phyloP scores from a whole-genome alignment of 768 basidiomycete species.

The Cyathus striatus region DNA sequence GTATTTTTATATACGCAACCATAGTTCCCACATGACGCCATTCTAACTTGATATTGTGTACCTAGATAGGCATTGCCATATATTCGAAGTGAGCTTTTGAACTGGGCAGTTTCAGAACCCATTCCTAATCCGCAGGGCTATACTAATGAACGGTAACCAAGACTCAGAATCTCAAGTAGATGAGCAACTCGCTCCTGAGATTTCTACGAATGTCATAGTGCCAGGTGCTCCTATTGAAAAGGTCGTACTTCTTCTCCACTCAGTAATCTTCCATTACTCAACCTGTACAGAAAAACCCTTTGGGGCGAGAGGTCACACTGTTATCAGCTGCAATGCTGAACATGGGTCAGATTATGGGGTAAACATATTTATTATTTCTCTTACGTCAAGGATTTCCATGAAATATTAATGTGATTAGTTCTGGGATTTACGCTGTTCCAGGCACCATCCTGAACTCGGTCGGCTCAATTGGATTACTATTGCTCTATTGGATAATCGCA shows the following conservation, averaged over 20 bases:
- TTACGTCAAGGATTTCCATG: too few species aligned
- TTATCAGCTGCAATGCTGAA: conserved; percentile 30
- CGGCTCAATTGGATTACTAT: conserved; percentile 26
- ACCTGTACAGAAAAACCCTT: conserved; percentile 15
- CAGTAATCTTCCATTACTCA: not conserved
- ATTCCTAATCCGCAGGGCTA: too few species aligned
- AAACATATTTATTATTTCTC: conserved; percentile 1
- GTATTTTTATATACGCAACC: not conserved
- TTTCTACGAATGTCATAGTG: too few species aligned
- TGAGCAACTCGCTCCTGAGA: not conserved
- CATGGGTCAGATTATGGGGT: conserved; percentile 29
- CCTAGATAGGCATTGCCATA: too few species aligned
- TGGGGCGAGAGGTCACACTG: conserved; percentile 26
- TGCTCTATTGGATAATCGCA: conserved; percentile 24
- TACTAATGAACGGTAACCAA: too few species aligned
- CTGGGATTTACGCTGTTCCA: conserved; percentile 31
- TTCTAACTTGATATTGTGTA: not conserved
- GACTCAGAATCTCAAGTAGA: not conserved
- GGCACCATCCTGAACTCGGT: conserved; percentile 28
- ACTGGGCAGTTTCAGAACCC: too few species aligned
- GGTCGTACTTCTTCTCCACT: conserved; percentile 5
- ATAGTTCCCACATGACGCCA: not conserved
- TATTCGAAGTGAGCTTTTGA: too few species aligned
- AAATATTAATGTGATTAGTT: too few species aligned
- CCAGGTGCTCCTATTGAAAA: conserved; percentile 20